phyloP scores from a whole-genome alignment of 768 basidiomycete genomes.

The Tubosaeta sp. region DNA sequence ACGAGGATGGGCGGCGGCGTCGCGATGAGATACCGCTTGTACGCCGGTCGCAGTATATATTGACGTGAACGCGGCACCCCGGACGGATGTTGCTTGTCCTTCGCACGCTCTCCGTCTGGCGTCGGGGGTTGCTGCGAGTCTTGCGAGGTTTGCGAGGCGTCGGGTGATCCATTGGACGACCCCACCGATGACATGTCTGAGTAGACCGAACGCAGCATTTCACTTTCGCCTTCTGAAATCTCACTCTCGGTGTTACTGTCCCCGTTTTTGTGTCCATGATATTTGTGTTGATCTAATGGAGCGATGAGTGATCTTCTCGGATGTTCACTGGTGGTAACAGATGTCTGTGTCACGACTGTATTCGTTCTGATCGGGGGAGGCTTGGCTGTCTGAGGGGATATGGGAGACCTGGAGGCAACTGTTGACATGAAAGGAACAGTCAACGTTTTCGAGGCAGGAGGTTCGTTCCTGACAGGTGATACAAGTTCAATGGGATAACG shows the following conservation, averaged over 20 bases:
- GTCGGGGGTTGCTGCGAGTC: conserved; percentile 21
- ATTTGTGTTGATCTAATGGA: conserved; percentile 21
- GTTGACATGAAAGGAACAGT: conserved; percentile 56
- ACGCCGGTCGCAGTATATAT: conserved; percentile 75
- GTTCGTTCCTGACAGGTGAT: conserved; percentile 8
- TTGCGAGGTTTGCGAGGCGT: conserved; percentile 31
- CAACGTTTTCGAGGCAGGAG: conserved; percentile 20
- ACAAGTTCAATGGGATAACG: conserved; percentile 18
- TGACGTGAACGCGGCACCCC: conserved; percentile 45
- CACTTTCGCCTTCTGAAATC: conserved; percentile 32
- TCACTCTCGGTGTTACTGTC: conserved; percentile 31
- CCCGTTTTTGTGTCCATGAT: conserved; percentile 17
- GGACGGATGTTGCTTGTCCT: conserved; percentile 31
- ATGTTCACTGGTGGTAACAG: conserved; percentile 6
- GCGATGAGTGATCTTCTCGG: conserved; percentile 29
- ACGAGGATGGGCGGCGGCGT: conserved; percentile 83
- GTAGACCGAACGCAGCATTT: conserved; percentile 25
- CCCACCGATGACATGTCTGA: conserved; percentile 34
- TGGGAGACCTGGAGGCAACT: conserved; percentile 41
- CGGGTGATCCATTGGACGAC: conserved; percentile 31
- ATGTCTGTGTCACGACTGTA: conserved; percentile 7
- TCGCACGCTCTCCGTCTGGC: conserved; percentile 18
- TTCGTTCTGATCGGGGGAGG: conserved; percentile 12
- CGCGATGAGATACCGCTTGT: conserved; percentile 92
- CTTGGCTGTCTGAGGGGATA: conserved; percentile 17